Conservation (phyloP, 108 stramenopile species). For the Mediolabrus comicus region DNA sequence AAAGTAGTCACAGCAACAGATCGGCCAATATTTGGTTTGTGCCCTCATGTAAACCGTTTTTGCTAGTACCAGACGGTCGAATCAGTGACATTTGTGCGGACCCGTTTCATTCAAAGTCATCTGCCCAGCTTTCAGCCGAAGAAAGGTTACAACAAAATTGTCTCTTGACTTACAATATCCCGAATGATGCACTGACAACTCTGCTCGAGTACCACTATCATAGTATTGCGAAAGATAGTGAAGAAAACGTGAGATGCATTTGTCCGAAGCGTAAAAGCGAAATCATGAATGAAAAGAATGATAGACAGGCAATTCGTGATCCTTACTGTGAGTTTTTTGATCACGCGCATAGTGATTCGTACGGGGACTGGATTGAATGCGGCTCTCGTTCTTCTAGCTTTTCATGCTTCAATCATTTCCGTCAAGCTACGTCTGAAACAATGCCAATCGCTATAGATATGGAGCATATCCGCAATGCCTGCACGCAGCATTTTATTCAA, state of each 20-base stretch:
- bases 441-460: slow-evolving; percentile 22
- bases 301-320: slow-evolving; percentile 43
- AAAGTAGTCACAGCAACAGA: not conserved
- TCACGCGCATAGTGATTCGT: slow-evolving; percentile 44
- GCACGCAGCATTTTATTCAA: slow-evolving; percentile 33
- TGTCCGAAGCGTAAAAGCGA: slow-evolving; percentile 17
- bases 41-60: slow-evolving; percentile 13
- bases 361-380: slow-evolving; percentile 20
- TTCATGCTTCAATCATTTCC: slow-evolving; percentile 4
- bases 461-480: slow-evolving; percentile 28
- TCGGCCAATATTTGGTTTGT: slow-evolving; percentile 19
- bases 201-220: slow-evolving; percentile 21
- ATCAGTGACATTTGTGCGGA: slow-evolving; percentile 25
- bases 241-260: not conserved
- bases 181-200: not conserved
- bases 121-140: slow-evolving; percentile 25
- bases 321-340: slow-evolving; percentile 87
- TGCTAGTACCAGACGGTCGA: slow-evolving; percentile 35
- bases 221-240: not conserved
- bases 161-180: not conserved
- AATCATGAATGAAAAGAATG: slow-evolving; percentile 7
- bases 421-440: not conserved
- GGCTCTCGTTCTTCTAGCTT: slow-evolving; percentile 16
- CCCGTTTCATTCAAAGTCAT: slow-evolving; percentile 19
- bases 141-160: slow-evolving; percentile 4